phyloP scores from a whole-genome alignment of 495 filamentous ascomycete genomes.

The Hamigera avellanea region DNA sequence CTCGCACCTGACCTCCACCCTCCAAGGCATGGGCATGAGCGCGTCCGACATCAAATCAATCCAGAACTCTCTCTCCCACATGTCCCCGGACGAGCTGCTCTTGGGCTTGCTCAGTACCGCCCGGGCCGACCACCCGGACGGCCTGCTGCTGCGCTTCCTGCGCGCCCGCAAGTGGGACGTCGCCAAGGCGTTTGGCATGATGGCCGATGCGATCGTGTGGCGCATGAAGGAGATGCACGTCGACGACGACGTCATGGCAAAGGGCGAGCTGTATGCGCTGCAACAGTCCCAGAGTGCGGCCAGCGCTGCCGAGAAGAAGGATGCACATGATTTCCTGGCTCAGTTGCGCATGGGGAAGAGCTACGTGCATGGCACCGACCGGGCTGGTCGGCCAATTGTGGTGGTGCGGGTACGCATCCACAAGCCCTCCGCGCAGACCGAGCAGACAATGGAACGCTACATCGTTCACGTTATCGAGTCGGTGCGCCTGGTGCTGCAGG shows the following conservation, averaged over 20 bases:
- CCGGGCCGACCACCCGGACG: conserved; percentile 90
- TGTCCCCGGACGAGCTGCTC: too few relatives aligned
- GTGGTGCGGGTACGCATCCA: conserved; percentile 71
- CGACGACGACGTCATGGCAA: conserved; percentile 66
- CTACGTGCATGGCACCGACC: conserved; percentile 77
- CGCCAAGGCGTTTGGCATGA: conserved; percentile 78
- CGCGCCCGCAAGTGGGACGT: conserved; percentile 93
- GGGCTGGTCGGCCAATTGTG: conserved; percentile 71
- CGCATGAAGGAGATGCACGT: conserved; percentile 66
- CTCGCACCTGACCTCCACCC: too few relatives aligned
- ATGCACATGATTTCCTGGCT: conserved; percentile 64
- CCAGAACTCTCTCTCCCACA: too few relatives aligned
- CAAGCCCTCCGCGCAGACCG: conserved; percentile 72
- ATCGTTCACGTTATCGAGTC: conserved; percentile 93
- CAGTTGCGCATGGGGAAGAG: conserved; percentile 88
- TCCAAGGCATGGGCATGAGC: too few relatives aligned
- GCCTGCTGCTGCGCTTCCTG: conserved; percentile 77
- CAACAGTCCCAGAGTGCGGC: conserved; percentile 42
- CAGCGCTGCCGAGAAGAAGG: conserved; percentile 44
- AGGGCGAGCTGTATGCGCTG: conserved; percentile 58
- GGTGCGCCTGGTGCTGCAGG: conserved; percentile 59
- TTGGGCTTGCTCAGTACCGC: too few relatives aligned
- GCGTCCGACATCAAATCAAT: too few relatives aligned
- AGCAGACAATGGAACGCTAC: conserved; percentile 67
- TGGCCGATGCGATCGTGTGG: conserved; percentile 86